Percentiles rank a stretch among this genome's conserved stretches.
These are phyloP conservation scores for Blastocystis sp. DNA, from an alignment of 352 stramenopile genomes.

Conservation along the genomic window DNA sequence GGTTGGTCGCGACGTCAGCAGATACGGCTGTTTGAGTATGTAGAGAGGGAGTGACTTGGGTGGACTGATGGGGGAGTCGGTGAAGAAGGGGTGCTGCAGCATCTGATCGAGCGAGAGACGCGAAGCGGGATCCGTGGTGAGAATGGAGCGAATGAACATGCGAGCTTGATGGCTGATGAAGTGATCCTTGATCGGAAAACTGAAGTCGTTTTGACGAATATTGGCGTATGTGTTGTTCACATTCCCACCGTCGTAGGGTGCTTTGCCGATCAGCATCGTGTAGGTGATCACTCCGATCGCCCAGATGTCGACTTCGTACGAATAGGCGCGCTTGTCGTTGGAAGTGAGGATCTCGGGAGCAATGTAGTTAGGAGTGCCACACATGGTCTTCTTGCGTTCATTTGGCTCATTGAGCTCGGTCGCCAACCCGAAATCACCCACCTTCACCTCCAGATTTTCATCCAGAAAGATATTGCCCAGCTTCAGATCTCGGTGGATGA, in stretches of 20 bases:
- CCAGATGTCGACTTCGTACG: slow-evolving; percentile 86
- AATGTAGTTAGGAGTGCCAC: slow-evolving; percentile 87
- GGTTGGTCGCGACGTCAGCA: neutral
- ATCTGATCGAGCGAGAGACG: slow-evolving; percentile 56
- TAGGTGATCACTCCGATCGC: slow-evolving; percentile 88
- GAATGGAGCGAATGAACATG: slow-evolving; percentile 56
- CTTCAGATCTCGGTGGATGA: slow-evolving; percentile 82
- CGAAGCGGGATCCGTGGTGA: slow-evolving; percentile 13
- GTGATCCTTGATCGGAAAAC: slow-evolving; percentile 52
- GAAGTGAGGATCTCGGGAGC: slow-evolving; percentile 79
- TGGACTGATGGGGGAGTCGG: slow-evolving; percentile 49
- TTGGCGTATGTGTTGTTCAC: slow-evolving; percentile 66
- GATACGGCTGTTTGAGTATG: slow-evolving; percentile 49
- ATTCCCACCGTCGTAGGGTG: slow-evolving; percentile 88
- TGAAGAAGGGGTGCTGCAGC: slow-evolving; percentile 59
- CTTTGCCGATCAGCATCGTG: slow-evolving; percentile 87
- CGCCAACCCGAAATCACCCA: slow-evolving; percentile 65
- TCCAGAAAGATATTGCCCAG: slow-evolving; percentile 71
- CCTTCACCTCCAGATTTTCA: slow-evolving; percentile 67
- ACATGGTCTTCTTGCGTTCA: slow-evolving; percentile 82
- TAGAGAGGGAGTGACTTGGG: slow-evolving; percentile 54
- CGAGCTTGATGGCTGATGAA: slow-evolving; percentile 48
- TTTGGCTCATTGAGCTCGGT: slow-evolving; percentile 62
- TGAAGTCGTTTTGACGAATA: slow-evolving; percentile 37
- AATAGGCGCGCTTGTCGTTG: slow-evolving; percentile 74